Conservation (phyloP, 176 grass and related monocot genomes). For the Phragmites australis region DNA sequence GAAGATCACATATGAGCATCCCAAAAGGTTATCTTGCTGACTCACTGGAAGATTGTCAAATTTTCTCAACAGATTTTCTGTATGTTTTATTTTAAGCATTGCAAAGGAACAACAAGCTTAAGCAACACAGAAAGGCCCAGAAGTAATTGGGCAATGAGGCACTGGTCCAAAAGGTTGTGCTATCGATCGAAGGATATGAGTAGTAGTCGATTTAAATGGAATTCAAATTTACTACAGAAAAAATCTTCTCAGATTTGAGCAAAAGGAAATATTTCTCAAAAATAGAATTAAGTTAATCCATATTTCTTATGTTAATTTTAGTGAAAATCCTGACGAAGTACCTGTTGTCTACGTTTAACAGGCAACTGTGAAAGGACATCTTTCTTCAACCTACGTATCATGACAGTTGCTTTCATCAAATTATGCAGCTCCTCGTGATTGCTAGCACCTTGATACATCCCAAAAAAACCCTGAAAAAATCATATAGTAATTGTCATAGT, state of each 20-base stretch:
- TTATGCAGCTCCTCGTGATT: constrained; percentile 96
- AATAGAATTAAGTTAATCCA: not conserved
- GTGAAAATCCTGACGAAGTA: constrained; percentile 19
- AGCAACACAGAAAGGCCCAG: constrained; percentile 14
- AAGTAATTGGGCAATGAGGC: constrained; percentile 9
- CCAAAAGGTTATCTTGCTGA: not conserved
- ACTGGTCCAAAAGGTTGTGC: constrained; percentile 9
- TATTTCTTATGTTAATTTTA: not conserved
- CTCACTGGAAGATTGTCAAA: not conserved
- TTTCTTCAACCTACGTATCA: constrained; percentile 96
- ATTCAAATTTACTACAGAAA: constrained; percentile 13
- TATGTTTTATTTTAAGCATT: constrained; percentile 6
- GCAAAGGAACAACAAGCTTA: not conserved
- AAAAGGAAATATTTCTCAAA: not conserved
- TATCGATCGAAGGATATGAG: not conserved
- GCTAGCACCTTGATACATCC: constrained; percentile 93
- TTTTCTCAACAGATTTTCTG: not conserved
- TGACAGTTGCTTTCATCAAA: constrained; percentile 95
- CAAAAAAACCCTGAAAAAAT: constrained; percentile 61
- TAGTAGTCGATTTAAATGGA: not conserved
- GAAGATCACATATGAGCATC: constrained; percentile 26
- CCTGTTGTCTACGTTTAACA: constrained; percentile 88
- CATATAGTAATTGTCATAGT: constrained; percentile 26
- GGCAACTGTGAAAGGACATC: constrained; percentile 88
- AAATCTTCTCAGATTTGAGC: not conserved